Base-by-base conservation (phyloP, 768 basidiomycete genomes). In the Tylopilus rubrobrunneus region DNA sequence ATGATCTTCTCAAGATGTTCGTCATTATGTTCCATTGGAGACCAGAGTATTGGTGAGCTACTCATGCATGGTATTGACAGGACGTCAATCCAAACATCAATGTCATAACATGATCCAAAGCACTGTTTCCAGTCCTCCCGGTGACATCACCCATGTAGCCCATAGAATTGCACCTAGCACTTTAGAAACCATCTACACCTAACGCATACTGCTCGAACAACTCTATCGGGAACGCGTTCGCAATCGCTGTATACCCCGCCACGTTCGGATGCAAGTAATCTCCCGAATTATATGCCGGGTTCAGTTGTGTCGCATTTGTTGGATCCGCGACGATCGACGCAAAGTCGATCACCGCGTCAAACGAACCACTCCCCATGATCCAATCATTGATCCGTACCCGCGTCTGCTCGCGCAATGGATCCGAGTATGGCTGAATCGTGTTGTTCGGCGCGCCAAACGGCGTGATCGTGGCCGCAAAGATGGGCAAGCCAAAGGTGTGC, bases 261-360 rank as follows among this genome's bases (percentile, higher is more conserved):
- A 48, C 42, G n/a, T 56, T 58, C 28, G 45, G 45, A 28, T 45
- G 31, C 31, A 31, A 31, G 31, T 31, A 31, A 31, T 31, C 31
- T 7, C 31, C 31, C 7, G 31, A 31, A 31, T 31, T 31, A 45
- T 47, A 53, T n/a, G 11, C 45, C 15, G 28, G 41, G 8, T 47
- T 45, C 49, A 41, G n/a, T 9, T n/a, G 48, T 15, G 31, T 50
- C 19, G 42, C 10, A 9, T 59, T 31, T 41, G 41, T 29, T n/a
- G 50, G 57, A 33, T 58, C 51, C 44, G 50, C 55, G 2, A 59
- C 45, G 27, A 58, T 31, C 27, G 40, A 23, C 48, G 41, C 58
- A 39, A 51, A 59, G 31, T 53, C 49, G 21, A 54, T 45, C 57
- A 48, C 46, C 37, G 4, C 48, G 34, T 53, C 51, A 9, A 49